Percentiles rank a stretch among this genome's conserved stretches.
These are phyloP conservation scores for Phytopythium sindhum DNA, from an alignment of 352 stramenopile species.

Conservation along the genomic window DNA sequence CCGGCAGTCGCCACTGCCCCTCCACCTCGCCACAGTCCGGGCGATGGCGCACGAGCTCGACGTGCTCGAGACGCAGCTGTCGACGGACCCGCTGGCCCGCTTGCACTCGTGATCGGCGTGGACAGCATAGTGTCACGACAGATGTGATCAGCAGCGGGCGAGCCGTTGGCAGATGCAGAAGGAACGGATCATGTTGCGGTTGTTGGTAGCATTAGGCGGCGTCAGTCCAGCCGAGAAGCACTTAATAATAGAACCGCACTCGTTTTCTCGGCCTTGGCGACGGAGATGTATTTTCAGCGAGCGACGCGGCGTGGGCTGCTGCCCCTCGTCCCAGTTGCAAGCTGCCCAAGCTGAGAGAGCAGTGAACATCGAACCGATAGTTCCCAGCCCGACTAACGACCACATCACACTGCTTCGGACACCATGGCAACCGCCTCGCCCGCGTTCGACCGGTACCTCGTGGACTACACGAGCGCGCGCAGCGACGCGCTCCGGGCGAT, in stretches of 20 bases:
- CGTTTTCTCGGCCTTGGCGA: background rate
- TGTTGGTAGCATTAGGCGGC: background rate
- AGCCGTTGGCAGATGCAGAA: background rate
- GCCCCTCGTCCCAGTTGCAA: background rate
- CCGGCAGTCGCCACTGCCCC: slow-evolving; percentile 55
- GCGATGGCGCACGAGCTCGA: slow-evolving; percentile 25
- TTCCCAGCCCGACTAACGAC: background rate
- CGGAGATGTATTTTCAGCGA: background rate
- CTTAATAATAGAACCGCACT: background rate
- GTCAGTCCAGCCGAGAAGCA: background rate
- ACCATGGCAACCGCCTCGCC: background rate
- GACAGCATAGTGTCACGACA: background rate
- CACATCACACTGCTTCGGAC: background rate
- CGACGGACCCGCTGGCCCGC: slow-evolving; percentile 21
- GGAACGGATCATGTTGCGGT: background rate
- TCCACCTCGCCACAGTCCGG: slow-evolving; percentile 31
- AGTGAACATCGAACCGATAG: background rate
- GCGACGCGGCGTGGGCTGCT: background rate
- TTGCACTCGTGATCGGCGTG: background rate
- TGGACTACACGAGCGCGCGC: slow-evolving; percentile 44
- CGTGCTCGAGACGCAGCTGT: slow-evolving; percentile 26
- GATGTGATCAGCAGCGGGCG: background rate
- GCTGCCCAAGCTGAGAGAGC: background rate
- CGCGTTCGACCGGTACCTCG: slow-evolving; percentile 56
- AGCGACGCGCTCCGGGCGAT: slow-evolving; percentile 45